Evolutionary conservation across 257 asterid species (phyloP), one percentile per base, ranked within the genome.

Genomic region (Mitragyna speciosa): DNA sequence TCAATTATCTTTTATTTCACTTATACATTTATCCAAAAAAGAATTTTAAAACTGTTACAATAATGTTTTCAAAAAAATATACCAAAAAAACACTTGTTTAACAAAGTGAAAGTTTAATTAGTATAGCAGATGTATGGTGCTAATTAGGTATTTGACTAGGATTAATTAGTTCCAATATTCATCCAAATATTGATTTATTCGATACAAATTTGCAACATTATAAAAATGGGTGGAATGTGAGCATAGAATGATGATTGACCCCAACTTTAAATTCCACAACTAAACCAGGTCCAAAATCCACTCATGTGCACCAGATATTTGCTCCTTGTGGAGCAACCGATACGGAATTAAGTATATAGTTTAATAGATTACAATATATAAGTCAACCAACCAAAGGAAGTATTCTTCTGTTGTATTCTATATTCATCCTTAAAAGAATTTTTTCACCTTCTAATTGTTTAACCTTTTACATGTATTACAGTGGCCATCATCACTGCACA

Each of bases 351-450:
- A 8, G 70, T 63, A 61, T 26, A 39, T 10, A 59, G 19, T 59
- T 11, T 1, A 59, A 36, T 31, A 59, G 15, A 61, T 59, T 66
- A 66, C 31, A 48, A 52, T 48, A 31, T 14, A 17, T 48, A 59
- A 70, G 82, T 78, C 82, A 54, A 58, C 76, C 82, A 56, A 58
- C 76, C 19, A 70, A 54, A 7, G 33, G 22, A 54, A 70, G 8
- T 39, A 70, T 70, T 70, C 5, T 49, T 28, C 73, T 68, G 51
- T 68, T 45, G 14, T 33, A 2, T 68, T 78, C 45, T 24, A 76
- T 68, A 49, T 36, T 56, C 59, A 78, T 69, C 39, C 56, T 77
- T 2, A n/a, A 52, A 67, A 39, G 2, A 28, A 22, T 49, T 24
- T 14, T 26, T 58, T 70, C 41, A 24, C 11, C 26, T 22, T 68